phyloP scores from a whole-genome alignment of 208 protist genomes.

The Tritrichomonas musculus region DNA sequence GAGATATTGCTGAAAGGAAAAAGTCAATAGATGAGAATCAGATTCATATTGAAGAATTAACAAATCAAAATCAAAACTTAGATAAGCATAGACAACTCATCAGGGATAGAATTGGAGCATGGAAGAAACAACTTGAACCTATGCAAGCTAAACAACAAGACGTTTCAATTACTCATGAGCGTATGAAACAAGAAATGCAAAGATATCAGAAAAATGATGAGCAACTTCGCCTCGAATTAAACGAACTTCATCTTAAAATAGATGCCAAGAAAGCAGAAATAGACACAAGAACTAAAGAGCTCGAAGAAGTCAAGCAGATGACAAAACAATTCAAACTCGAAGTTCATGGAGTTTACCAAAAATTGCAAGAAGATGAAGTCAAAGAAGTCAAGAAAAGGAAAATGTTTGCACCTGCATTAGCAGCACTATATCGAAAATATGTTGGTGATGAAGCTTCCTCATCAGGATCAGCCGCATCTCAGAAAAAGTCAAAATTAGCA shows the following conservation, averaged over 20 bases:
- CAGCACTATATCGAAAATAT: neutral
- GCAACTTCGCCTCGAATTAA: neutral
- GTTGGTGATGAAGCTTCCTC: neutral
- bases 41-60: neutral
- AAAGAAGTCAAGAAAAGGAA: neutral
- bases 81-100: neutral
- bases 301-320: neutral
- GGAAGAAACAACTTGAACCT: constrained; percentile 8
- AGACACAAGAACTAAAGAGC: neutral
- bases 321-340: neutral
- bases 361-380: neutral
- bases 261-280: neutral
- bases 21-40: neutral
- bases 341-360: constrained; percentile 12
- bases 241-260: constrained; percentile 13
- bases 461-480: neutral
- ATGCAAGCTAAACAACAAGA: neutral
- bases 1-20: neutral
- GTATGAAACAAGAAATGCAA: constrained; percentile 20
- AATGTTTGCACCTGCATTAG: neutral
- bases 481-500: neutral
- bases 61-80: neutral
- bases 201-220: constrained; percentile 14
- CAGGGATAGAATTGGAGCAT: neutral
- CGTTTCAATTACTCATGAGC: neutral